Evolutionary conservation across 2,329 filamentous ascomycete species (phyloP), one percentile per base, ranked within the genome.

Genomic region (Aspergillus fijiensis): DNA sequence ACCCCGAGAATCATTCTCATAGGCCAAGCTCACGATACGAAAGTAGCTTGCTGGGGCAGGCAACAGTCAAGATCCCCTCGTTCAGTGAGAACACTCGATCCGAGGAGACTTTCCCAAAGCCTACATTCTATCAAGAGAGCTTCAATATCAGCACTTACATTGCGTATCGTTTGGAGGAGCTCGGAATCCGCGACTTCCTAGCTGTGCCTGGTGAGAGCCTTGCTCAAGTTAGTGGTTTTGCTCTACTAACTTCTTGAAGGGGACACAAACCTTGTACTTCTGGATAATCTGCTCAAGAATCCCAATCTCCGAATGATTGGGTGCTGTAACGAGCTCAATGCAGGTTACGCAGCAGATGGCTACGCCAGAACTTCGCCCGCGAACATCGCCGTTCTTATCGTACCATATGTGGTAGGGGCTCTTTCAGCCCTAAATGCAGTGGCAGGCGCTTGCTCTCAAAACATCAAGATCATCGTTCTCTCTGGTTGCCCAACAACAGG

Each of bases 281-380:
- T 63, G 12, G 58, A 63, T 23, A 21, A 33, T 5, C 9, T 63
- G 2, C 29, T 60, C 4, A 42, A 56, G 16, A 60, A 53, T 4
- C 39, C 59, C 14, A 14, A 45, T 11, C 48, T 63, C 12, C 58
- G 49, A 1, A 58, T 60, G 60, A 55, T 64, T 2, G 49, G 49
- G 5, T 61, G 63, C 23, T 65, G 63, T 54, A 65, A 65, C 21
- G 63, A 63, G 42, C 19, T 65, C 21, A 65, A 65, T 27, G 49
- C 57, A 1, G 63, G 63, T 9, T 65, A 65, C 27, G 61, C 63
- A 10, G 63, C 63, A 6, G 63, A 65, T 23, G 63, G 63, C 4
- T 65, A 63, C 23, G 61, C 63, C 4, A 61, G 63, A 4, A 31
- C 51, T 1, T 63, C 58, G 5, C 16, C 48, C 5, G 21, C 49